Evolutionary conservation across 495 filamentous ascomycete genomes (phyloP).

Genomic region (Penicillium soppii): DNA sequence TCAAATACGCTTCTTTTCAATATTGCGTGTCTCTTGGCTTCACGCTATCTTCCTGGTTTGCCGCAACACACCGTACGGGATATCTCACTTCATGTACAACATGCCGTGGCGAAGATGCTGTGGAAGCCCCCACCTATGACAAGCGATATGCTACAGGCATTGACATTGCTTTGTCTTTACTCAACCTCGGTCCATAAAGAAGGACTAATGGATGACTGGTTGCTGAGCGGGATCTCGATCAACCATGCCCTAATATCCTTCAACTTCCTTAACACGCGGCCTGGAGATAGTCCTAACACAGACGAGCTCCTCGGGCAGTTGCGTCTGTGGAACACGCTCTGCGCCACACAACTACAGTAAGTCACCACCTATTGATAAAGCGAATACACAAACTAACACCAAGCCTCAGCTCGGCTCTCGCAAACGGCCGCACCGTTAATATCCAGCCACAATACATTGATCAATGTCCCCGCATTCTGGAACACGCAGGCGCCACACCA

Average conservation of each 20-base stretch:
- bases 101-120: slow-evolving; percentile 31
- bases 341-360: slow-evolving; percentile 39
- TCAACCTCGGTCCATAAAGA: slow-evolving; percentile 36
- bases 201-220: slow-evolving; percentile 41
- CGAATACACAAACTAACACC: background rate
- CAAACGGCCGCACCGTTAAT: slow-evolving; percentile 36
- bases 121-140: slow-evolving; percentile 35
- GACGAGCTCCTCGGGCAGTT: slow-evolving; percentile 35
- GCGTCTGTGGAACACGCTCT: slow-evolving; percentile 42
- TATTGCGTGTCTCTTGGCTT: slow-evolving; percentile 39
- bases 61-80: slow-evolving; percentile 29
- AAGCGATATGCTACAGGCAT: slow-evolving; percentile 37
- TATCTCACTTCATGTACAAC: slow-evolving; percentile 38
- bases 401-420: slow-evolving; percentile 30
- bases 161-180: slow-evolving; percentile 39
- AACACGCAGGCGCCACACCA: slow-evolving; percentile 31
- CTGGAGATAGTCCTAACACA: slow-evolving; percentile 23
- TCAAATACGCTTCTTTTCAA: slow-evolving; percentile 39
- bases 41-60: slow-evolving; percentile 39
- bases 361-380: slow-evolving; percentile 2
- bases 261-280: slow-evolving; percentile 27
- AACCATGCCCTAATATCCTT: slow-evolving; percentile 40
- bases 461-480: slow-evolving; percentile 35
- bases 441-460: slow-evolving; percentile 36
- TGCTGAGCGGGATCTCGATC: slow-evolving; percentile 43